A percentile compares a stretch with the other conserved stretches of the same genome.
phyloP scores from a whole-genome alignment of 345 rosid genomes.

The Limnanthes douglasii region DNA sequence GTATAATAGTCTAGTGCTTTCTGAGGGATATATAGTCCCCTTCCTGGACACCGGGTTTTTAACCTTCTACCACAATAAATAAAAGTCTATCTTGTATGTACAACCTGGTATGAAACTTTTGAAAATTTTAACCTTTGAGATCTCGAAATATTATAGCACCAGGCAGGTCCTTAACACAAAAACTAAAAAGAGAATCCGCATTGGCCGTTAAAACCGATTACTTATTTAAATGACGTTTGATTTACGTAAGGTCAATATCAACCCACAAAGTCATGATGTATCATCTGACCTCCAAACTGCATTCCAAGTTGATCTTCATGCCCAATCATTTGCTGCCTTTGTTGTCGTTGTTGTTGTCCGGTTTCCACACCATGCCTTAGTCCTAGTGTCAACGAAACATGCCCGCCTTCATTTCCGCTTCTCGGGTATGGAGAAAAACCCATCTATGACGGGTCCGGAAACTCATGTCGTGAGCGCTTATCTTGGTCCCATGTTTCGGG shows the following conservation, averaged over 20 bases:
- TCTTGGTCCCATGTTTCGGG: conserved; percentile 21
- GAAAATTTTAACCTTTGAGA: too few species aligned
- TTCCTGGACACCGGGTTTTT: too few species aligned
- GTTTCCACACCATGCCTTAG: conserved; percentile 37
- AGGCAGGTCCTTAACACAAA: too few species aligned
- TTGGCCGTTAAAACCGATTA: neutral
- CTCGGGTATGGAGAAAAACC: conserved; percentile 25
- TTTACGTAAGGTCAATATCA: conserved; percentile 2
- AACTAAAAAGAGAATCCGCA: too few species aligned
- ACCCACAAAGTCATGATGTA: conserved; percentile 33
- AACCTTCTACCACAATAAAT: too few species aligned
- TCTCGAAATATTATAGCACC: too few species aligned
- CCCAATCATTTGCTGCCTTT: conserved; percentile 9
- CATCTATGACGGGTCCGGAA: conserved; percentile 23
- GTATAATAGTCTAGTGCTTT: too few species aligned
- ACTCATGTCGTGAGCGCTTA: conserved; percentile 24
- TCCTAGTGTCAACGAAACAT: conserved; percentile 43
- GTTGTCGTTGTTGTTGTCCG: conserved; percentile 14
- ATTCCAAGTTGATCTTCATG: conserved; percentile 24
- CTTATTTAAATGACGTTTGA: neutral
- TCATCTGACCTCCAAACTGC: conserved; percentile 31
- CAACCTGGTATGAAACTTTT: too few species aligned
- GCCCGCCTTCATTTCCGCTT: conserved; percentile 20
- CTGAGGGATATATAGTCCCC: too few species aligned
- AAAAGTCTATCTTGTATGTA: too few species aligned